Evolutionary conservation across 129 eudicot genomes (phyloP), one percentile per base, ranked within the genome.

Genomic region (Pseudognaphalium luteoalbum): DNA sequence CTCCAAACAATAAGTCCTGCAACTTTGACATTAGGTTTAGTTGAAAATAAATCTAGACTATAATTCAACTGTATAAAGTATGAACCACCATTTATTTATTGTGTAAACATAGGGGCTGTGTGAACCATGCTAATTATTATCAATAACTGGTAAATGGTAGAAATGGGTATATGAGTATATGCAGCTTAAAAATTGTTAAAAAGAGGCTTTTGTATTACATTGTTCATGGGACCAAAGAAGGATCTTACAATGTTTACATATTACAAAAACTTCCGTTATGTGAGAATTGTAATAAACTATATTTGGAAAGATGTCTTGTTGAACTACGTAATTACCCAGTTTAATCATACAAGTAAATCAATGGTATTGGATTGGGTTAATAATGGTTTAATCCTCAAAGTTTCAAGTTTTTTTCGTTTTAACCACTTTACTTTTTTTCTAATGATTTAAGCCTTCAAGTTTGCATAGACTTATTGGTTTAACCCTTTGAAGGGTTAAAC

Each of bases 1-100:
- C 32, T 7, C 44, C 20, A 22, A 35, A 25, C 16, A 16, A 41
- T 77, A n/a, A 71, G 39, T 57, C 37, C 58, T 56, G 66, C 59
- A 56, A 37, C 60, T 39, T 68, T 56, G 14, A n/a, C 74, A 68
- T 4, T 16, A 33, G 66, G 16, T 56, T 67, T 67, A 56, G 74
- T 7, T 33, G 59, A 59, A 5, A 69, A 41, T 69, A 77, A n/a
- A 41, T 67, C 21, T 76, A 35, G 19, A 50, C 14, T 33, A 56
- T 15, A 21, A 37, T 39, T 21, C 0, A 32, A 64, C 9, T 32
- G 42, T 16, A 9, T 62, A 21, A 25, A 25, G 33, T 11, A 2
- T 64, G 11, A 11, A 47, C 54, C 54, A 47, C 15, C n/a, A 47
- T 47, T 12, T 15, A 22, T 25, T n/a, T 15, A 22, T 25, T n/a